phyloP scores from a whole-genome alignment of 2,329 filamentous ascomycete species.

The Calonectria pseudoreteaudii region DNA sequence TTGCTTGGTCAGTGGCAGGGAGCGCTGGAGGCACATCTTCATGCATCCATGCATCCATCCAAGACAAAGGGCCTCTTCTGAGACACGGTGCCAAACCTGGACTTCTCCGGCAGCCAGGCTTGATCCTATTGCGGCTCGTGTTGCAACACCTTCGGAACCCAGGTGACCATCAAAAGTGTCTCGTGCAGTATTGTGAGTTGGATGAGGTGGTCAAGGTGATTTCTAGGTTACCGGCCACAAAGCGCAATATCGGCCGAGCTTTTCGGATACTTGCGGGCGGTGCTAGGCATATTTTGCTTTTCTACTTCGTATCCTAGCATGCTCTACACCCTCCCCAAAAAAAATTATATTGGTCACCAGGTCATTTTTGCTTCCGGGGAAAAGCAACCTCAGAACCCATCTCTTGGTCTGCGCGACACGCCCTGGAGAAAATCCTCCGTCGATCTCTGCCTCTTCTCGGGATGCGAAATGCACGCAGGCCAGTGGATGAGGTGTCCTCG shows the following conservation, averaged over 20 bases:
- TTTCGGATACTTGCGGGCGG: neutral
- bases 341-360: conserved; percentile 12
- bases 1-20: conserved; percentile 32
- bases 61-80: conserved; percentile 37
- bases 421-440: conserved; percentile 37
- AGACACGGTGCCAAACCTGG: conserved; percentile 43
- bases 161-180: conserved; percentile 41
- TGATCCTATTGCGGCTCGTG: conserved; percentile 34
- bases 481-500: conserved; percentile 50
- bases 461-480: conserved; percentile 39
- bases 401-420: conserved; percentile 33
- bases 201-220: conserved; percentile 11
- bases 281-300: neutral
- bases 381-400: conserved; percentile 28
- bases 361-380: neutral
- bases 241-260: neutral
- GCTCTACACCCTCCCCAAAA: conserved; percentile 1
- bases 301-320: neutral
- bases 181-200: conserved; percentile 30
- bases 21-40: conserved; percentile 1
- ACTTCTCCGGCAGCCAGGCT: conserved; percentile 36
- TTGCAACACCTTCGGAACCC: conserved; percentile 38
- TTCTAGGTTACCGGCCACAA: neutral
- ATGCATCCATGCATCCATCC: conserved; percentile 31
- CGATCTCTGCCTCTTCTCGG: conserved; percentile 39